Conservation (phyloP, 768 basidiomycete genomes). For the Amanita exitialis region DNA sequence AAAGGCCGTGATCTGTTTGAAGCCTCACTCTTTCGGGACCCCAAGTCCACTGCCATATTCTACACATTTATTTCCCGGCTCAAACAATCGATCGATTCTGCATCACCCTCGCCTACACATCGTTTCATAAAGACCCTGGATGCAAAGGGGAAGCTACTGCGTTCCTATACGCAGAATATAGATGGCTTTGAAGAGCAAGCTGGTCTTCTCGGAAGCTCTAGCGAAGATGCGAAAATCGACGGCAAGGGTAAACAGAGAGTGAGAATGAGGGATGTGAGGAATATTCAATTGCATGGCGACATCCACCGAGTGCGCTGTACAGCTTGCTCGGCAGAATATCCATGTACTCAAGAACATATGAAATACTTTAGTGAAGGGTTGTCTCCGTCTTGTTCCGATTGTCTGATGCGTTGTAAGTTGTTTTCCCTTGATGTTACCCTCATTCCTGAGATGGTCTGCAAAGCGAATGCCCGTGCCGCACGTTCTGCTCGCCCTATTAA, state of each 20-base stretch:
- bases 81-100: conserved; percentile 70
- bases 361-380: conserved; percentile 55
- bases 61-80: conserved; percentile 93
- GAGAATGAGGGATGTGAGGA: conserved; percentile 63
- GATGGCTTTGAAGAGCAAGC: conserved; percentile 84
- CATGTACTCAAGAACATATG: conserved; percentile 56
- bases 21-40: conserved; percentile 81
- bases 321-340: conserved; percentile 72
- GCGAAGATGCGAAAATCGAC: conserved; percentile 34
- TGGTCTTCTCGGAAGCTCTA: conserved; percentile 63
- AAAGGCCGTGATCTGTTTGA: conserved; percentile 96
- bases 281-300: conserved; percentile 92
- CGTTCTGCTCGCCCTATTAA: conserved; percentile 73
- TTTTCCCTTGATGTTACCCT: conserved; percentile 1
- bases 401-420: conserved; percentile 65
- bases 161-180: conserved; percentile 97
- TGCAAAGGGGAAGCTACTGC: conserved; percentile 70
- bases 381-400: conserved; percentile 84
- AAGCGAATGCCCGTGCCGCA: conserved; percentile 68
- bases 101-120: conserved; percentile 82
- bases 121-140: conserved; percentile 81
- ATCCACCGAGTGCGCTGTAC: conserved; percentile 86
- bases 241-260: conserved; percentile 67
- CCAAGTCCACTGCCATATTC: conserved; percentile 80
- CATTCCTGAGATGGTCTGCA: conserved; percentile 8